Evolutionary conservation across 1,284 basidiomycete species (phyloP).

Genomic region (Malassezia globosa): DNA sequence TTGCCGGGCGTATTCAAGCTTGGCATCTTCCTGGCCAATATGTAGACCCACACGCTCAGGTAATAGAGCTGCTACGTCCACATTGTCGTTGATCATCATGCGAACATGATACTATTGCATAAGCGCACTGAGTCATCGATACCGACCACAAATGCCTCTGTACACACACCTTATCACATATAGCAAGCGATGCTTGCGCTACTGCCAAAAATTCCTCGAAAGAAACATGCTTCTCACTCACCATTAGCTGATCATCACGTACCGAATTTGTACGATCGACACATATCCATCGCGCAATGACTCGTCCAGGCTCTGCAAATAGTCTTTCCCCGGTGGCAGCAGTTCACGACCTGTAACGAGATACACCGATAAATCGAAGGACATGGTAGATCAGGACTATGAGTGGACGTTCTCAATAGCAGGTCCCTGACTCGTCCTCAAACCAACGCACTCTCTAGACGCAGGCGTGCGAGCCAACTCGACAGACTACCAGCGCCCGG

Average conservation of each 20-base stretch:
- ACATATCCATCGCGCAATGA: conserved; percentile 74
- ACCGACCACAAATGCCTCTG: neutral
- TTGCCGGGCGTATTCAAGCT: conserved; percentile 56
- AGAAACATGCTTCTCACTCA: conserved; percentile 27
- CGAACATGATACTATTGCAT: conserved; percentile 60
- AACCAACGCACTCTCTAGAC: too few species aligned
- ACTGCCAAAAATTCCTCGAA: conserved; percentile 60
- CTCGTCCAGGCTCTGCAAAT: conserved; percentile 66
- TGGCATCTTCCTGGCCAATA: conserved; percentile 81
- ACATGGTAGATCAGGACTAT: too few species aligned
- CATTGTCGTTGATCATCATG: conserved; percentile 64
- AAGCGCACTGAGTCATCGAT: neutral
- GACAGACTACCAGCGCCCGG: neutral
- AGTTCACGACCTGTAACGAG: conserved; percentile 73
- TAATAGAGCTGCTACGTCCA: conserved; percentile 32
- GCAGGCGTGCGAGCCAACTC: neutral
- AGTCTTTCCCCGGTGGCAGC: conserved; percentile 60
- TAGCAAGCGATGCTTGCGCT: conserved; percentile 59
- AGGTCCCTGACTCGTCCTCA: too few species aligned
- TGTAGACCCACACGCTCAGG: conserved; percentile 65
- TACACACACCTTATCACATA: conserved; percentile 60
- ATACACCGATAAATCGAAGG: conserved; percentile 24
- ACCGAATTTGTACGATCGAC: conserved; percentile 61
- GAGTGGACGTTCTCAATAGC: too few species aligned
- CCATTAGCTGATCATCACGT: neutral